Evolutionary conservation across 2,329 filamentous ascomycete species (phyloP).

Genomic region (Metarhizium humberi): DNA sequence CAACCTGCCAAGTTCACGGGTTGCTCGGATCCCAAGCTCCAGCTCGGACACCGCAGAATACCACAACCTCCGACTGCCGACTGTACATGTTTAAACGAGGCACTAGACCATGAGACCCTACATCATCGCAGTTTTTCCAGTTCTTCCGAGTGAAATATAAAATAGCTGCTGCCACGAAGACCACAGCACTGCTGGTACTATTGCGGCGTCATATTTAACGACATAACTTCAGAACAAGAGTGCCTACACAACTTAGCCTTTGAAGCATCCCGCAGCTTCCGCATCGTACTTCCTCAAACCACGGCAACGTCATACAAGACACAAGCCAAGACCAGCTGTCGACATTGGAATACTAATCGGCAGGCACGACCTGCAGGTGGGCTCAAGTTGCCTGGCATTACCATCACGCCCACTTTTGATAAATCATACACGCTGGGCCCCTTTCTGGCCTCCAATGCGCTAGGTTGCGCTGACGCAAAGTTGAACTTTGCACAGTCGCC

Average conservation of each 20-base stretch:
- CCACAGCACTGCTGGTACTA: too few species aligned
- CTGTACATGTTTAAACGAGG: too few species aligned
- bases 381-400: background rate
- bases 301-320: background rate
- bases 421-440: background rate
- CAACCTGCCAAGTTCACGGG: background rate
- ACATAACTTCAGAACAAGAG: too few species aligned
- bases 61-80: background rate
- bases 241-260: background rate
- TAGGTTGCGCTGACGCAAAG: background rate
- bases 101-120: too few species aligned
- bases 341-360: background rate
- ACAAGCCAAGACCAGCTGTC: background rate
- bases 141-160: too few species aligned
- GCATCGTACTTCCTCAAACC: background rate
- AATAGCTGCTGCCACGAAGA: too few species aligned
- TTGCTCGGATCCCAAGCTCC: slow-evolving; percentile 2
- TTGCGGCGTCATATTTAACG: too few species aligned
- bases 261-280: background rate
- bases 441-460: background rate
- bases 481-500: background rate
- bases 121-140: too few species aligned
- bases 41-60: background rate
- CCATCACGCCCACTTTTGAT: background rate
- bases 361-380: background rate